These are phyloP conservation scores for Rehmannia glutinosa DNA, from an alignment of 257 asterid species.

Conservation along the genomic window DNA sequence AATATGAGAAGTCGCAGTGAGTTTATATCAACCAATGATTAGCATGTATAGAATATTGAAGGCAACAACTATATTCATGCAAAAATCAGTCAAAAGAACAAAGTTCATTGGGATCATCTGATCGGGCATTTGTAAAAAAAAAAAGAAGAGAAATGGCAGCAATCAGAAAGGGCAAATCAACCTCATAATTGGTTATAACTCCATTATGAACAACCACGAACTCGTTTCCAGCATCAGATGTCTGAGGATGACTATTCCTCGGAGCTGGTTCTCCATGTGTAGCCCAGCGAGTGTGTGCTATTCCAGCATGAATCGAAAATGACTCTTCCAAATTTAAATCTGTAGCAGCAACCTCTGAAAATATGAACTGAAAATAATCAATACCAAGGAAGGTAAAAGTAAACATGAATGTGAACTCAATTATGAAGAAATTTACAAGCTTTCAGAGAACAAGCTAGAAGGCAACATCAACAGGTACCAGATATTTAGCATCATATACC, in stretches of 20 bases:
- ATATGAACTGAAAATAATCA: slow-evolving; percentile 18
- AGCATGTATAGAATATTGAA: not conserved
- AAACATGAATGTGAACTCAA: not conserved
- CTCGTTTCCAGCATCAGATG: slow-evolving; percentile 73
- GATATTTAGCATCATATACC: not conserved
- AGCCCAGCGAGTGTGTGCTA: slow-evolving; percentile 99
- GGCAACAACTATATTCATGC: not conserved
- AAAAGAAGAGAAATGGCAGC: not conserved
- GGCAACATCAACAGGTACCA: not conserved
- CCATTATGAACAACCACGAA: slow-evolving; percentile 97
- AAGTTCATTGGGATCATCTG: not conserved
- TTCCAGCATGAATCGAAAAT: slow-evolving; percentile 82
- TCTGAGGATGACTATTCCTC: slow-evolving; percentile 93
- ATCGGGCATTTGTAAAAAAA: not conserved
- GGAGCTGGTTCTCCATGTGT: slow-evolving; percentile 99
- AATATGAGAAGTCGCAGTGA: not conserved
- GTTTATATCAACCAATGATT: not conserved
- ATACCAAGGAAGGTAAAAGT: slow-evolving; percentile 1
- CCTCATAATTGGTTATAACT: slow-evolving; percentile 94
- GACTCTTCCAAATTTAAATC: slow-evolving; percentile 83
- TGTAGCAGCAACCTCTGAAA: slow-evolving; percentile 72
- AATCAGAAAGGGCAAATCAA: slow-evolving; percentile 14
- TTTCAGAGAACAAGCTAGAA: not conserved
- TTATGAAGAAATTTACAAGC: not conserved
- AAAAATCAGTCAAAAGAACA: not conserved